Percentiles rank a stretch among this genome's conserved stretches.
Evolutionary conservation across 1,139 yeast genomes (phyloP).

Genomic region (Kurtzmaniella natalensis): DNA sequence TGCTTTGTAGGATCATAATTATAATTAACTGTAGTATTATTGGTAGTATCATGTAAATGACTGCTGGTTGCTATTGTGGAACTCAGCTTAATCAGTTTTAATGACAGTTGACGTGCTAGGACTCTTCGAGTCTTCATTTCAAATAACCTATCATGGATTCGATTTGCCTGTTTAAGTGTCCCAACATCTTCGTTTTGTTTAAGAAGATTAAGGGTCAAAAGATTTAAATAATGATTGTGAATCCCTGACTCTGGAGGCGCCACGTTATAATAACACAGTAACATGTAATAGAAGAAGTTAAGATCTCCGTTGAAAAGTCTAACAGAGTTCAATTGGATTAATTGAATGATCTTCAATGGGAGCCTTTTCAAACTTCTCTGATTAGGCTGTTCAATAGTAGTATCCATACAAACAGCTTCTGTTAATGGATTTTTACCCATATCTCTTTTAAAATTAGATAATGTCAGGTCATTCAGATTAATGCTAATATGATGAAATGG

Average conservation of each 20-base stretch:
- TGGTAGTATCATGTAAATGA: background rate
- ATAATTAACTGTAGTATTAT: background rate
- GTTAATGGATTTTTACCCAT: constrained; percentile 21
- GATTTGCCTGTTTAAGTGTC: constrained; percentile 25
- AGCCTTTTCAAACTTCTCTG: constrained; percentile 21
- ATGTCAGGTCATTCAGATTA: constrained; percentile 37
- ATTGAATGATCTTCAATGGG: constrained; percentile 34
- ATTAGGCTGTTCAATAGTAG: constrained; percentile 6
- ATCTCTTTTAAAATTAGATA: constrained; percentile 32
- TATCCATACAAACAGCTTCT: constrained; percentile 4
- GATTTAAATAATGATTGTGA: constrained; percentile 36
- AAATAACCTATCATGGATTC: constrained; percentile 26
- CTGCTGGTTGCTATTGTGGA: no score
- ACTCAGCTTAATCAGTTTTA: constrained; percentile 20
- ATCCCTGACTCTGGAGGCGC: constrained; percentile 24
- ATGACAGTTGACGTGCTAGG: constrained; percentile 32
- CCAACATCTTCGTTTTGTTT: constrained; percentile 38
- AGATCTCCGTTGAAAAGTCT: constrained; percentile 31
- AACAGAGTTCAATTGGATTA: constrained; percentile 29
- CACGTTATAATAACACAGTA: constrained; percentile 38
- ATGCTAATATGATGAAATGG: constrained; percentile 34
- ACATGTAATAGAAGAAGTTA: constrained; percentile 35
- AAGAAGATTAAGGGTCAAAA: constrained; percentile 35
- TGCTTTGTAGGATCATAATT: background rate
- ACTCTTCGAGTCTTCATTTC: constrained; percentile 29